Conservation (phyloP, 108 stramenopile genomes). For the Cylindrotheca fusiformis region DNA sequence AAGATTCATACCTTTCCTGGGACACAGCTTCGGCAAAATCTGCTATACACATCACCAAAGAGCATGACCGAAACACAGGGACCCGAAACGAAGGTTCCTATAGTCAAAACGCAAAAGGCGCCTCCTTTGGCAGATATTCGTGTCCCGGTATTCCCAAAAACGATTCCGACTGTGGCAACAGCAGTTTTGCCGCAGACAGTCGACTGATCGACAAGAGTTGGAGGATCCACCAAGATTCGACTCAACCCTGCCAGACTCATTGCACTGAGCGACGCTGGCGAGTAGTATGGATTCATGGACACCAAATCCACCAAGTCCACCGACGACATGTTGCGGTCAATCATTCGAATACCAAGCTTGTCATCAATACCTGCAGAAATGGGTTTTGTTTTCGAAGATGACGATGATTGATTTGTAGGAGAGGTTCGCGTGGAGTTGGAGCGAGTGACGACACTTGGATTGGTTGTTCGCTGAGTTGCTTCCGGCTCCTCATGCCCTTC, state of each 20-base stretch:
- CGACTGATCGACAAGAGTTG: constrained; percentile 30
- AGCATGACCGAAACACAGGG: constrained; percentile 66
- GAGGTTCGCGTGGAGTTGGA: background rate
- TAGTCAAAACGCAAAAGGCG: constrained; percentile 60
- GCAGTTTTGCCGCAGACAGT: constrained; percentile 48
- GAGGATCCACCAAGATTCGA: constrained; percentile 26
- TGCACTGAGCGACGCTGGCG: constrained; percentile 40
- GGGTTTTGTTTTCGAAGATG: constrained; percentile 6
- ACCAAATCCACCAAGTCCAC: constrained; percentile 47
- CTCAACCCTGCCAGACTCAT: constrained; percentile 38
- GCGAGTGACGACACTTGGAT: background rate
- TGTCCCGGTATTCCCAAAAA: constrained; percentile 54
- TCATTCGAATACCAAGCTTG: constrained; percentile 44
- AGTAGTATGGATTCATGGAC: constrained; percentile 23
- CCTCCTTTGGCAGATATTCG: constrained; percentile 54
- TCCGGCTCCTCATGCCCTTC: background rate
- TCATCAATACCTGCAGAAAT: constrained; percentile 25
- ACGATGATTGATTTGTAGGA: background rate
- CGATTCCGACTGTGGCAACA: constrained; percentile 48
- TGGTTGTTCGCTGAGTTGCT: background rate
- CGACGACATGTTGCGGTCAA: constrained; percentile 37
- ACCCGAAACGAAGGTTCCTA: constrained; percentile 51
- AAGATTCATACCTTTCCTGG: constrained; percentile 26
- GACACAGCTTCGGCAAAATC: constrained; percentile 19
- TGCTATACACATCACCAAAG: constrained; percentile 74